phyloP scores from a whole-genome alignment of 345 rosid species.

The Gossypium arboreum region DNA sequence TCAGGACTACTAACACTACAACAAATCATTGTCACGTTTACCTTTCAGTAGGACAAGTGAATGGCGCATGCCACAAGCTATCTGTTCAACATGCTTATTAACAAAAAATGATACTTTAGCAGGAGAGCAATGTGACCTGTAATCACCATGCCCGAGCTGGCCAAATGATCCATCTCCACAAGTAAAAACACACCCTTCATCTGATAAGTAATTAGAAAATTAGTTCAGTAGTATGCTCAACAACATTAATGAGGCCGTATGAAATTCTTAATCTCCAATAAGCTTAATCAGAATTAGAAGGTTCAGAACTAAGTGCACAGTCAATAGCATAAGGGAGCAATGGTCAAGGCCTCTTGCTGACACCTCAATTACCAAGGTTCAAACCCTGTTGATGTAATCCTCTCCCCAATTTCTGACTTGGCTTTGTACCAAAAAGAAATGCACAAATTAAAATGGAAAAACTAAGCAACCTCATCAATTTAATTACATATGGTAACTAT shows the following conservation, averaged over 20 bases:
- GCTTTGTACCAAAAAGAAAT: not conserved
- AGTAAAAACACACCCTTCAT: slow-evolving; percentile 54
- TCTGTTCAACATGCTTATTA: slow-evolving; percentile 45
- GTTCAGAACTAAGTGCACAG: too few relatives aligned
- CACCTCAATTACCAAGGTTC: too few relatives aligned
- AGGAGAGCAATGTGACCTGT: slow-evolving; percentile 45
- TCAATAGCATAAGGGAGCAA: too few relatives aligned
- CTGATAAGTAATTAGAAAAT: slow-evolving; percentile 25
- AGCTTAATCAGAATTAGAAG: not conserved
- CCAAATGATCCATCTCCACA: slow-evolving; percentile 95
- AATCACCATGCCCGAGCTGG: slow-evolving; percentile 93
- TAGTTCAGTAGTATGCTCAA: not conserved
- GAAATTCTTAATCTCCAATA: not conserved
- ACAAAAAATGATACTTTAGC: slow-evolving; percentile 58
- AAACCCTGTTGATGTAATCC: too few relatives aligned
- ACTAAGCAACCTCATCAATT: not conserved
- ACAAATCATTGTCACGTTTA: slow-evolving; percentile 23
- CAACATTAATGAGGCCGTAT: not conserved
- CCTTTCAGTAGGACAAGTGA: slow-evolving; percentile 77
- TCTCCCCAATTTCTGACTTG: too few relatives aligned
- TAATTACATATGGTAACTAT: not conserved
- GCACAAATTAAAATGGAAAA: not conserved
- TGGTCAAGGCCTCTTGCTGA: too few relatives aligned
- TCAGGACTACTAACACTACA: not conserved
- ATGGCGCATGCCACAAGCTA: slow-evolving; percentile 94